Conservation (phyloP, 2,329 filamentous ascomycete genomes). For the Triangularia verruculosa region DNA sequence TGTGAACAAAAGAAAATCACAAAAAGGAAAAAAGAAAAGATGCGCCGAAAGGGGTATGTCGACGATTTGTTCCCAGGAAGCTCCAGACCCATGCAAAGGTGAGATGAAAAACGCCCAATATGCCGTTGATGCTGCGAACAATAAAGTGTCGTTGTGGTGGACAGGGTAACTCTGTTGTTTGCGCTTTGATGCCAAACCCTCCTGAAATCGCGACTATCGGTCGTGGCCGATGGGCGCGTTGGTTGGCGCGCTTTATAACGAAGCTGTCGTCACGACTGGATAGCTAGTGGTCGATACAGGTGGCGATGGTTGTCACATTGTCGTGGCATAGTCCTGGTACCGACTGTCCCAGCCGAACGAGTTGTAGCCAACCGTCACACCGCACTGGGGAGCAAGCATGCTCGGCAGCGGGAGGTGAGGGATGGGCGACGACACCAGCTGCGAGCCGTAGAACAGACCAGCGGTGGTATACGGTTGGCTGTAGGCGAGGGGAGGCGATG, state of each 20-base stretch:
- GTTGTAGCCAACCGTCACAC: constrained; percentile 70
- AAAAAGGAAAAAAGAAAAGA: constrained; percentile 32
- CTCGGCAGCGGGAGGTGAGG: constrained; percentile 79
- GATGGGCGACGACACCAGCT: constrained; percentile 70
- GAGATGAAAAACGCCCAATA: constrained; percentile 20
- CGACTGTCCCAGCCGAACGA: constrained; percentile 78
- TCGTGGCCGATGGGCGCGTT: constrained; percentile 27
- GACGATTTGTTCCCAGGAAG: constrained; percentile 29
- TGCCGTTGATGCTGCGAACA: constrained; percentile 30
- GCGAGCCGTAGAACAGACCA: constrained; percentile 75
- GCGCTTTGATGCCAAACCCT: constrained; percentile 22
- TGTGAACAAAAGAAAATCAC: constrained; percentile 36
- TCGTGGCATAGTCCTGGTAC: constrained; percentile 80
- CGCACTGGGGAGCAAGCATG: constrained; percentile 82
- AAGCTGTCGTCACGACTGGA: constrained; percentile 47
- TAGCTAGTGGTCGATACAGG: constrained; percentile 45
- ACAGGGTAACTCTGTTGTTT: constrained; percentile 24
- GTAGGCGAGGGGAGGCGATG: constrained; percentile 77
- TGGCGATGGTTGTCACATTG: constrained; percentile 70
- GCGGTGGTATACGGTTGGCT: constrained; percentile 74
- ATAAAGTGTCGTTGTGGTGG: background rate
- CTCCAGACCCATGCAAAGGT: constrained; percentile 26
- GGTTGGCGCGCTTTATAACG: constrained; percentile 32
- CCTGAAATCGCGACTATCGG: constrained; percentile 19
- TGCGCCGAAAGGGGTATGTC: constrained; percentile 25